A percentile compares a stretch with the other conserved stretches of the same genome.
Evolutionary conservation across 768 basidiomycete genomes (phyloP).

Genomic region (Baorangia bicolor): DNA sequence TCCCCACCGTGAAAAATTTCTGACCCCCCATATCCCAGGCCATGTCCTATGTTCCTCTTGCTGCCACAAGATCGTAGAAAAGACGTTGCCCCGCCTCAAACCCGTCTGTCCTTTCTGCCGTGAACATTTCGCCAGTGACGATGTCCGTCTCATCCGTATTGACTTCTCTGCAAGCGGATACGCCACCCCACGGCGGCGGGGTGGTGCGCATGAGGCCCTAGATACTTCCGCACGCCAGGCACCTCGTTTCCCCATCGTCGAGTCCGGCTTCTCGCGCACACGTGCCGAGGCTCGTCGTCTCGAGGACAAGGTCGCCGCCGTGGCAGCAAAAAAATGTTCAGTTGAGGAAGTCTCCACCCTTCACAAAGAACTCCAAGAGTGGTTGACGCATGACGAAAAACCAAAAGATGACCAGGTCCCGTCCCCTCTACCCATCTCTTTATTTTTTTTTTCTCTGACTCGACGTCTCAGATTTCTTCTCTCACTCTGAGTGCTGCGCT

Average conservation of each 20-base stretch:
- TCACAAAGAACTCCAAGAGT: slow-evolving; percentile 76
- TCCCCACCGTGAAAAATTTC: slow-evolving; percentile 25
- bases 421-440: slow-evolving; percentile 30
- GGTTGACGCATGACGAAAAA: slow-evolving; percentile 62
- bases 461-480: slow-evolving; percentile 52
- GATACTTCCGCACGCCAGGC: slow-evolving; percentile 42
- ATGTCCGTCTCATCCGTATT: slow-evolving; percentile 74
- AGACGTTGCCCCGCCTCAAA: slow-evolving; percentile 65
- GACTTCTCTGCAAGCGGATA: slow-evolving; percentile 71
- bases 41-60: slow-evolving; percentile 79
- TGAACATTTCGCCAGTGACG: slow-evolving; percentile 64
- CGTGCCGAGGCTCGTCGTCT: slow-evolving; percentile 62
- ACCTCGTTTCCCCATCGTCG: slow-evolving; percentile 47
- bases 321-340: slow-evolving; percentile 83
- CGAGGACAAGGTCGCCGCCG: slow-evolving; percentile 75
- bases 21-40: slow-evolving; percentile 42
- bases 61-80: slow-evolving; percentile 79
- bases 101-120: slow-evolving; percentile 86
- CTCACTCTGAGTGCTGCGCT: slow-evolving; percentile 76
- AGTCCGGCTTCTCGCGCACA: slow-evolving; percentile 40
- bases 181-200: slow-evolving; percentile 61
- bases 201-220: slow-evolving; percentile 46
- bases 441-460: slow-evolving; percentile 5
- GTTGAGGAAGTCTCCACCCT: slow-evolving; percentile 80
- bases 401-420: slow-evolving; percentile 58